Percentiles rank a stretch among this genome's conserved stretches.
These are phyloP conservation scores for Crassisporium funariophilum DNA, from an alignment of 768 basidiomycete species.

Conservation along the genomic window DNA sequence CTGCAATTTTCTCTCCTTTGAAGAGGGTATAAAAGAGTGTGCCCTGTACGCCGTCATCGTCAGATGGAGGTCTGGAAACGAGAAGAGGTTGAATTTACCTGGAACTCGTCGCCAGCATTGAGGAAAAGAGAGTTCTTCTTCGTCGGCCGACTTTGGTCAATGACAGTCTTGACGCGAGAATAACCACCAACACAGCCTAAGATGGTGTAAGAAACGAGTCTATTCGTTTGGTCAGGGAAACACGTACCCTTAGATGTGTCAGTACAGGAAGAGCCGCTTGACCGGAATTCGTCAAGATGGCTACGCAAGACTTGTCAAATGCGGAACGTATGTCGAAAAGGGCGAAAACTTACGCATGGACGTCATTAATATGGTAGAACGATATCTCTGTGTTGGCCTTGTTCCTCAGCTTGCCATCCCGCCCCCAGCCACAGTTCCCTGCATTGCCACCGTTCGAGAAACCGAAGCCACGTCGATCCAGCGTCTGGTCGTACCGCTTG, in stretches of 20 bases:
- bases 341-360: conserved; percentile 35
- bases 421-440: conserved; percentile 20
- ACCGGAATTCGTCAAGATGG: conserved; percentile 41
- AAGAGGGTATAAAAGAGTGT: conserved; percentile 48
- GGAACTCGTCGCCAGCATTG: conserved; percentile 51
- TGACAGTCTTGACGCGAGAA: conserved; percentile 40
- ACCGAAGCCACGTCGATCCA: conserved; percentile 22
- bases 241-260: conserved; percentile 31
- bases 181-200: conserved; percentile 45
- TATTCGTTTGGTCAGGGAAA: background rate
- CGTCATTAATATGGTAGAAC: conserved; percentile 46
- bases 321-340: background rate
- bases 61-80: background rate
- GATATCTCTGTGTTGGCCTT: conserved; percentile 26
- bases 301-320: conserved; percentile 11
- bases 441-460: conserved; percentile 24
- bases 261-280: conserved; percentile 38
- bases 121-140: conserved; percentile 41
- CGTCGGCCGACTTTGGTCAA: conserved; percentile 32
- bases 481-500: conserved; percentile 19
- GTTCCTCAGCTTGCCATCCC: conserved; percentile 17
- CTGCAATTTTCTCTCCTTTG: conserved; percentile 43
- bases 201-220: background rate
- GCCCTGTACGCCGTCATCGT: conserved; percentile 29
- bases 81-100: conserved; percentile 21